A percentile compares a stretch with the other conserved stretches of the same genome.
phyloP scores from a whole-genome alignment of 1,284 basidiomycete species.

The Malassezia vespertilionis region DNA sequence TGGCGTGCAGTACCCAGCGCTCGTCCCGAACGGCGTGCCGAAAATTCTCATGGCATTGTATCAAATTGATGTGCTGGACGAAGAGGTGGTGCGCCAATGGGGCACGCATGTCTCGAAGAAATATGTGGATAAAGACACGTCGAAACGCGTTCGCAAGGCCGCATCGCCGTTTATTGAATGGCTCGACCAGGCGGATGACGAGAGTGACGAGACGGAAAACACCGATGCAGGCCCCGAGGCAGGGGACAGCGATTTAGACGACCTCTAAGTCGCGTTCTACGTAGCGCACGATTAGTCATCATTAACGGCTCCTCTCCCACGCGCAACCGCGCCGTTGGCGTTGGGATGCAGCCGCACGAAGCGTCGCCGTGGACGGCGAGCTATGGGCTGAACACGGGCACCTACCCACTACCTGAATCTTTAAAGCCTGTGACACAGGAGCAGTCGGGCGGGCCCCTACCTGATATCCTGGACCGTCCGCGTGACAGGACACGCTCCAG shows the following conservation, averaged over 20 bases:
- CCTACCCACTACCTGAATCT: not conserved
- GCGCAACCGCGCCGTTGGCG: not conserved
- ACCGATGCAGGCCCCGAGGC: conserved; percentile 25
- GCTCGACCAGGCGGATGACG: conserved; percentile 44
- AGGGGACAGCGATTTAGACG: conserved; percentile 15
- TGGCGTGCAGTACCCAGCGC: conserved; percentile 34
- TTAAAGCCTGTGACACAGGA: too few relatives aligned
- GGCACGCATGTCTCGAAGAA: conserved; percentile 92
- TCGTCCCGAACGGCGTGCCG: conserved; percentile 54
- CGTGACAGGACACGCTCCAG: conserved; percentile 26
- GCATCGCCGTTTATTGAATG: conserved; percentile 74
- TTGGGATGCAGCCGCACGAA: not conserved
- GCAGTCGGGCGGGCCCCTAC: not conserved
- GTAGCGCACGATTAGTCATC: not conserved
- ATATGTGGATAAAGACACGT: conserved; percentile 88
- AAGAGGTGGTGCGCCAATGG: conserved; percentile 82
- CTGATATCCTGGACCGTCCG: conserved; percentile 39
- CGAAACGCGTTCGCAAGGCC: conserved; percentile 89
- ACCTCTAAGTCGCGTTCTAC: conserved; percentile 15
- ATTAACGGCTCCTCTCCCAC: too few relatives aligned
- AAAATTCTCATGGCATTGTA: conserved; percentile 94
- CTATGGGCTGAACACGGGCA: not conserved
- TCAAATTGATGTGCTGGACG: conserved; percentile 82
- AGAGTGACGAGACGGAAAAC: conserved; percentile 40
- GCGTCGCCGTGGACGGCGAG: not conserved